Base-by-base conservation (phyloP, 768 basidiomycete genomes). In the Phylloporus scabripes region DNA sequence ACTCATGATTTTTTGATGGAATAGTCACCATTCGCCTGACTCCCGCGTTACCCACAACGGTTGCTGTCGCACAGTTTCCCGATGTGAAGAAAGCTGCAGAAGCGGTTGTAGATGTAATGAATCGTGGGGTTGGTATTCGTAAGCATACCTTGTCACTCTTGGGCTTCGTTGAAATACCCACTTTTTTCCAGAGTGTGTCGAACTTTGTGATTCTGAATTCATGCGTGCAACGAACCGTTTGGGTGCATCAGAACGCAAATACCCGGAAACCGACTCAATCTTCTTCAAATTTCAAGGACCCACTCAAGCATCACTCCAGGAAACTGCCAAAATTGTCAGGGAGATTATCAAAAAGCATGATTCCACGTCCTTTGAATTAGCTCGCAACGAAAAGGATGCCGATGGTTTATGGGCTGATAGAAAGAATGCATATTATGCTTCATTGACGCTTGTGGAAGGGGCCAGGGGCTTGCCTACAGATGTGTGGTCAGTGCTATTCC, bases 271-370 rank as follows among this genome's bases (percentile, higher is more conserved):
- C 23, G 87, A 91, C 61, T 81, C 78, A 18, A 73, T 95, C 10
- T 90, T 92, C 71, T 87, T 95, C 77, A 91, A 92, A 64, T 82
- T 95, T 64, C 87, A 91, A 58, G 87, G 87, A 10, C 76, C 82
- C 8, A 77, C 82, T 1, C 69, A 72, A 1, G 68, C 74, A 2
- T 75, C 82, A 3, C 67, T 90, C n/a, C 62, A 70, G 2, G 85
- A 86, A 54, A 81, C 82, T 0, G 79, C 83, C 0, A 68, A 70
- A 6, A 72, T 83, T 14, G 81, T 85, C 21, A 71, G 80, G 54
- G 67, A 67, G 42, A 72, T 90, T 26, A 74, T 79, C 8, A 72
- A 74, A 62, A 79, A 76, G 59, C 75, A 92, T 49, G 85, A 85
- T 0, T 87, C 84, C 3, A 76, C 74, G 8, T 77, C 79, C 5